phyloP scores from a whole-genome alignment of 768 basidiomycete genomes.

The Rhodotorula sphaerocarpa region DNA sequence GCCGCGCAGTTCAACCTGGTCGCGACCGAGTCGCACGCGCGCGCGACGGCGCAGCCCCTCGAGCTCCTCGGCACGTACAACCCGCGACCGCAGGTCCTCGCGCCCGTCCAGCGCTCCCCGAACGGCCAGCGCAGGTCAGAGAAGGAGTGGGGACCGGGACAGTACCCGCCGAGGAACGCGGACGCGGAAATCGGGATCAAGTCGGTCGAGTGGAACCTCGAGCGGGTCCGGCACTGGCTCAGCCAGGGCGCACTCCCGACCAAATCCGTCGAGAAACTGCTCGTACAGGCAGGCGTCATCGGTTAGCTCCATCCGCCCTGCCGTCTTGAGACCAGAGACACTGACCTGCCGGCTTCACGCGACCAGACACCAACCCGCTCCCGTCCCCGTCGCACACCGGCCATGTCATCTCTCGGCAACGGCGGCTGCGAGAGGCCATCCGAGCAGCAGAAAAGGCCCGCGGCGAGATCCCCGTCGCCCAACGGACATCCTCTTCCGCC shows the following conservation, averaged over 20 bases:
- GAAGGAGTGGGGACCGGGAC: constrained; percentile 36
- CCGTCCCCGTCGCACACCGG: not conserved
- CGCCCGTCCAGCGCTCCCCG: constrained; percentile 1
- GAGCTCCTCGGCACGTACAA: constrained; percentile 80
- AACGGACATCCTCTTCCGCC: not conserved
- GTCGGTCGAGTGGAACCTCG: constrained; percentile 78
- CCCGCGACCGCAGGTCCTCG: constrained; percentile 48
- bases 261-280: constrained; percentile 62
- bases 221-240: constrained; percentile 84
- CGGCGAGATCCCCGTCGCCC: constrained; percentile 19
- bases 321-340: not conserved
- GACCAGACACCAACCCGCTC: not conserved
- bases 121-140: not conserved
- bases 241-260: constrained; percentile 73
- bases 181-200: constrained; percentile 47
- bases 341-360: too few species aligned
- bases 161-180: not conserved
- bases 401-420: constrained; percentile 9
- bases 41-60: constrained; percentile 74
- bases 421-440: constrained; percentile 16
- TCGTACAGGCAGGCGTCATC: constrained; percentile 61
- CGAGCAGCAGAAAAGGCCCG: constrained; percentile 11
- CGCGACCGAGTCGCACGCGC: constrained; percentile 61
- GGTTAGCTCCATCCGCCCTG: not conserved
- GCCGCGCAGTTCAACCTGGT: constrained; percentile 75